Evolutionary conservation across 2,329 filamentous ascomycete species (phyloP), one percentile per base, ranked within the genome.

Genomic region (Nemania sp.): DNA sequence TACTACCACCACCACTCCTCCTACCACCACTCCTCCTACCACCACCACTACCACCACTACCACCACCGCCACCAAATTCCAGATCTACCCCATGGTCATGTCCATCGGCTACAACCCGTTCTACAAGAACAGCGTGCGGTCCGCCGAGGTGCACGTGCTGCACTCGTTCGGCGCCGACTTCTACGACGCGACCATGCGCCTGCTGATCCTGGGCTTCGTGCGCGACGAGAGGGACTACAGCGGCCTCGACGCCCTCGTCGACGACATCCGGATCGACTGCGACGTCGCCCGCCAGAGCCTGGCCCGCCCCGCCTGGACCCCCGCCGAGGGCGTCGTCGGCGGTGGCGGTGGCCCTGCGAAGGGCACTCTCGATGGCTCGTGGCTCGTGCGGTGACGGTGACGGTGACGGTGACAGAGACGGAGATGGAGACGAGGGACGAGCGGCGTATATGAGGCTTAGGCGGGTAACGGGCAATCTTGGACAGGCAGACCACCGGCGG

Each of bases 31-130:
- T 20, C 2, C 21, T 7, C 21, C 48, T 11, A n/a, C 69, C 3
- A 21, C 53, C 58, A 63, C 37, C 56, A 64, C 43, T 10, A 5
- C 39, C 1, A 18, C 49, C 11, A 7, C 18, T 3, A 2, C 7
- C 0, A 32, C 7, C 11, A 21, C 42, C 1, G 7, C 43, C 3
- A 7, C 43, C 4, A 34, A 11, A 3, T 77, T 69, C 69, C 71
- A 73, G 46, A 80, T 95, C 58, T 91, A 89, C 76, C 91, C 91
- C 1, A 95, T 96, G 84, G 92, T 96, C 67, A 90, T 97, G 88
- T 91, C 87, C 63, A 94, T 97, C 67, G 95, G 95, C 46, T 98
- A 93, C 84, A 99, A 98, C 77, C 95, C 95, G 0, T 98, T 93
- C 78, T 99, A 97, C 83, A 92, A 93, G 75, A 98, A 99, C 81